Conservation (phyloP, 2,329 filamentous ascomycete species). For the Fusarium camptoceras region DNA sequence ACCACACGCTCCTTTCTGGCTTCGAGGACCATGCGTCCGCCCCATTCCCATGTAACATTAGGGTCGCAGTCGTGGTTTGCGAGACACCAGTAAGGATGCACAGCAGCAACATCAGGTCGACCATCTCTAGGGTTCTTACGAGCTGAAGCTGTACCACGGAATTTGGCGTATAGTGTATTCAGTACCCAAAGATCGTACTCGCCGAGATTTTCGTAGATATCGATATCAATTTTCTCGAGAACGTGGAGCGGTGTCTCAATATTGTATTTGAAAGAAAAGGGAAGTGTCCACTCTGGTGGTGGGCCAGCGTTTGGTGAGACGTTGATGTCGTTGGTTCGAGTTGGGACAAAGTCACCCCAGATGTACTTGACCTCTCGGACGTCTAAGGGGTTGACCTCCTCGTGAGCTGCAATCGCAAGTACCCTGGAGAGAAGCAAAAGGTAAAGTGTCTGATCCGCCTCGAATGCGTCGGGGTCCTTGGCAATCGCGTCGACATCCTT, state of each 20-base stretch:
- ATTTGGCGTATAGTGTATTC: slow-evolving; percentile 93
- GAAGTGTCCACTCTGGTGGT: slow-evolving; percentile 74
- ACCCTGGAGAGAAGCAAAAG: slow-evolving; percentile 71
- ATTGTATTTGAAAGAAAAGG: slow-evolving; percentile 82
- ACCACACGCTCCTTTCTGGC: slow-evolving; percentile 69
- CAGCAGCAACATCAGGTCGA: slow-evolving; percentile 89
- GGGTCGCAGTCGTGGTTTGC: slow-evolving; percentile 97
- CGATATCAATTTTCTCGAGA: slow-evolving; percentile 85
- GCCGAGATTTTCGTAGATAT: slow-evolving; percentile 72
- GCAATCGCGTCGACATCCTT: slow-evolving; percentile 74
- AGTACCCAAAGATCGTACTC: slow-evolving; percentile 83
- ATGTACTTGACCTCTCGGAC: slow-evolving; percentile 74
- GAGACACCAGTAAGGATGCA: slow-evolving; percentile 95
- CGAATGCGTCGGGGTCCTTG: slow-evolving; percentile 70
- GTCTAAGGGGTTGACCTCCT: slow-evolving; percentile 72
- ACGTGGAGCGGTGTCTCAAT: slow-evolving; percentile 80
- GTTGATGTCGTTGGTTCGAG: slow-evolving; percentile 64
- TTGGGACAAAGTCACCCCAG: slow-evolving; percentile 74
- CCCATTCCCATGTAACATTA: slow-evolving; percentile 95
- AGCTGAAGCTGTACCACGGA: slow-evolving; percentile 91
- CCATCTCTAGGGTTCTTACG: slow-evolving; percentile 81
- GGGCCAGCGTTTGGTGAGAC: slow-evolving; percentile 66
- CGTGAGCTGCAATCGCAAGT: slow-evolving; percentile 72
- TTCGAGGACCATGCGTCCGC: slow-evolving; percentile 79
- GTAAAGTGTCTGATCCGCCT: slow-evolving; percentile 71